Evolutionary conservation across 495 filamentous ascomycete species (phyloP), one percentile per base, ranked within the genome.

Genomic region (Penicillium diatomitis): DNA sequence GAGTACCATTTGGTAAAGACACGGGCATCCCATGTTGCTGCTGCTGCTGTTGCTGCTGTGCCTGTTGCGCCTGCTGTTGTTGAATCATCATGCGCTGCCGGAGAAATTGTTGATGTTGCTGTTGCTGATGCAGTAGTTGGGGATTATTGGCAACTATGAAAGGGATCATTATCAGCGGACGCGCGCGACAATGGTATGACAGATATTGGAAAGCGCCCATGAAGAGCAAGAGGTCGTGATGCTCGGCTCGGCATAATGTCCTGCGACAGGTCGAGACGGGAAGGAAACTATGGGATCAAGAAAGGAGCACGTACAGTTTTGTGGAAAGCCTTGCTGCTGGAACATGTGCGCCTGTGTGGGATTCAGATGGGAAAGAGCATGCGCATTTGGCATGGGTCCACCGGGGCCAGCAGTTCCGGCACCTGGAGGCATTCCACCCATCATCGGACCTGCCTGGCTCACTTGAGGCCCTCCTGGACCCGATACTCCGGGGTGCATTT

Each of bases 401-500:
- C 79, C 73, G 52, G 74, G 72, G 36, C 67, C 72, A 37, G 66
- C 65, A 30, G 72, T 73, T 41, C 66, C 70, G 47, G 73, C 76
- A 41, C 79, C 86, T 40, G 85, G 85, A 56, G 86, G 85, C 81
- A 95, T 90, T 6, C 80, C 84, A 47, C 70, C 86, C 84, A 91
- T 83, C 77, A 85, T 80, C 50, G 86, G 82, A 28, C 83, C 84
- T 30, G 82, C 78, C 51, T 90, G 86, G 58, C 78, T 88, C 33
- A 90, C 87, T 56, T 92, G 88, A 42, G 82, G 80, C 36, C 79
- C 81, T 48, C 82, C 83, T 6, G 88, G 86, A 7, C 78, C 86
- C 34, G 88, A 90, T n/a, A 88, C 88, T 37, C 85, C 86, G 60
- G 86, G 84, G 58, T 92, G 88, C 62, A 85, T 85, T 63, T 85